A percentile compares a stretch with the other conserved stretches of the same genome.
These are phyloP conservation scores for Mortierella sp. DNA, from an alignment of 371 early-diverging fungal species.

Conservation along the genomic window DNA sequence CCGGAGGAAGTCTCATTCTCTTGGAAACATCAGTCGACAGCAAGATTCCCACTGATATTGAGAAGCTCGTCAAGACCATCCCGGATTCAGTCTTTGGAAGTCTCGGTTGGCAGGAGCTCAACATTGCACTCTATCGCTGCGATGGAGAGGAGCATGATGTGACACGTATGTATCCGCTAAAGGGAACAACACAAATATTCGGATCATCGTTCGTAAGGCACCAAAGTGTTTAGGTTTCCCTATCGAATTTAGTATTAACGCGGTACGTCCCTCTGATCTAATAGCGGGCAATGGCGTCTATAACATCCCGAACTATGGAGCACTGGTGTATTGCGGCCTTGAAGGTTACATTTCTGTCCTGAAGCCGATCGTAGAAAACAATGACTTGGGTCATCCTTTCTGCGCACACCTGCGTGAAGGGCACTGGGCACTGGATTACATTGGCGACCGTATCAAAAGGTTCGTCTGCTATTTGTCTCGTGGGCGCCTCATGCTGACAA, in stretches of 20 bases:
- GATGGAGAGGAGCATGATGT: conserved; percentile 85
- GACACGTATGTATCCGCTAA: conserved; percentile 51
- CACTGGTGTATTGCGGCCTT: conserved; percentile 88
- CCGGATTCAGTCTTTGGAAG: conserved; percentile 57
- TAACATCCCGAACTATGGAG: conserved; percentile 85
- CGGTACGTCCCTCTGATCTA: background rate
- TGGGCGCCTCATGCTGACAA: too few relatives aligned
- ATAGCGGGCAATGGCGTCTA: conserved; percentile 79
- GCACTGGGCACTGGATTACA: conserved; percentile 92
- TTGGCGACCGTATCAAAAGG: conserved; percentile 74
- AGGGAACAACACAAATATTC: background rate
- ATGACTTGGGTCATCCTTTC: conserved; percentile 93
- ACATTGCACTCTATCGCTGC: conserved; percentile 86
- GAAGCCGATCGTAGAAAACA: conserved; percentile 76
- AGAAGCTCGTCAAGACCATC: conserved; percentile 57
- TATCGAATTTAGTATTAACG: too few relatives aligned
- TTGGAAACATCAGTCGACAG: conserved; percentile 69
- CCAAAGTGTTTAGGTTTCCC: too few relatives aligned
- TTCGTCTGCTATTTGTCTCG: too few relatives aligned
- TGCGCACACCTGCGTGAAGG: conserved; percentile 91
- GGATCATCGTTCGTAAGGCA: background rate
- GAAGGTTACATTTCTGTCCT: conserved; percentile 91
- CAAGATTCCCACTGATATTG: conserved; percentile 55
- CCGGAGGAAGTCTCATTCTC: conserved; percentile 78
- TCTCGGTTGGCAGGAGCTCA: conserved; percentile 76